Percentiles rank a stretch among this genome's conserved stretches.
Evolutionary conservation across 306 rosid species (phyloP).

Genomic region (Lagenaria siceraria): DNA sequence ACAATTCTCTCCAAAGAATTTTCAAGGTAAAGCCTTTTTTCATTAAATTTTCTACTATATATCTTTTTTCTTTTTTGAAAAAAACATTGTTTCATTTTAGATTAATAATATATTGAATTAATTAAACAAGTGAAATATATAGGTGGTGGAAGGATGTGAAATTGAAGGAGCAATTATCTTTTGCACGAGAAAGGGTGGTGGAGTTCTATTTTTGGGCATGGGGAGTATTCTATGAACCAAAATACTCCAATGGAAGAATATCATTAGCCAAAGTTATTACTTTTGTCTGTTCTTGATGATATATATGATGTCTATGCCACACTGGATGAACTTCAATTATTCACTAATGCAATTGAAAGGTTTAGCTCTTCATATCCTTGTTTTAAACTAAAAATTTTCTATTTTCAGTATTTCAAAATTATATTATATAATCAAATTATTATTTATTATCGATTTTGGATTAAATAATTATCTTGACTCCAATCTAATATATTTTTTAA

Average conservation of each 20-base stretch:
- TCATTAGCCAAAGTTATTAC: not conserved
- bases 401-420: too few relatives aligned
- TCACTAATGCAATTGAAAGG: not conserved
- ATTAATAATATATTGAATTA: too few relatives aligned
- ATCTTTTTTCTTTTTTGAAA: too few relatives aligned
- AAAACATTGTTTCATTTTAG: too few relatives aligned
- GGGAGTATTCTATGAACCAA: not conserved
- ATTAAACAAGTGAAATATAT: not conserved
- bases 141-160: not conserved
- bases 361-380: not conserved
- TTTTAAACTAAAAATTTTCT: not conserved
- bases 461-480: too few relatives aligned
- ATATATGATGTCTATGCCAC: not conserved
- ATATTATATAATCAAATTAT: too few relatives aligned
- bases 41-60: too few relatives aligned
- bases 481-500: too few relatives aligned
- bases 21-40: conserved; percentile 2
- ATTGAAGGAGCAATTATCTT: not conserved
- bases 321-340: not conserved
- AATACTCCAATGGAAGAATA: not conserved
- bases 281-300: not conserved
- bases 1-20: conserved; percentile 11
- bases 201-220: not conserved
- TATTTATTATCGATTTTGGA: too few relatives aligned
- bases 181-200: not conserved